Evolutionary conservation across 345 rosid genomes (phyloP).

Genomic region (Linum usitatissimum): DNA sequence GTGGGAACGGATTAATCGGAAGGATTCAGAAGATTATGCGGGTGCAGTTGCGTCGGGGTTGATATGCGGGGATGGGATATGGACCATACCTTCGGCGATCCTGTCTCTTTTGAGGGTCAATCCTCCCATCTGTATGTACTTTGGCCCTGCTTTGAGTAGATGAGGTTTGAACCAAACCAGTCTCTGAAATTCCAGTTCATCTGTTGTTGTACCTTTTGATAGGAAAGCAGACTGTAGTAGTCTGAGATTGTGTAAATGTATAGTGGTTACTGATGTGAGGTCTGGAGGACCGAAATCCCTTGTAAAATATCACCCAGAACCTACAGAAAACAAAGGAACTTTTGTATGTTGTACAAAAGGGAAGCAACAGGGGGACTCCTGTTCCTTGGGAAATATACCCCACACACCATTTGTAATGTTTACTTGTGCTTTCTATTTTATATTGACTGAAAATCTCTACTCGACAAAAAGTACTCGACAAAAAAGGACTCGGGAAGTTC

Average conservation of each 20-base stretch:
- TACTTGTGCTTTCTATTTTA: too few species aligned
- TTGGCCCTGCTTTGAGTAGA: constrained; percentile 44
- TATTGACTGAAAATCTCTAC: too few species aligned
- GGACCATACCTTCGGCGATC: constrained; percentile 83
- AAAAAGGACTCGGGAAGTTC: too few species aligned
- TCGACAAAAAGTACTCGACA: too few species aligned
- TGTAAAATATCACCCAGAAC: too few species aligned
- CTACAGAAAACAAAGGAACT: too few species aligned
- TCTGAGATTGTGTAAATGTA: not conserved
- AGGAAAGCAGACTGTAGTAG: not conserved
- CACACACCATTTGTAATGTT: too few species aligned
- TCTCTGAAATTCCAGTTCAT: not conserved
- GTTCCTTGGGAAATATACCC: too few species aligned
- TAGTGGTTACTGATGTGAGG: not conserved
- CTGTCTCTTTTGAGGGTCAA: constrained; percentile 73
- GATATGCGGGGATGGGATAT: constrained; percentile 85
- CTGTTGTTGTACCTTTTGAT: not conserved
- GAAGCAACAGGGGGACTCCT: too few species aligned
- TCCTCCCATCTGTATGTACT: constrained; percentile 93
- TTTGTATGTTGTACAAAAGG: too few species aligned
- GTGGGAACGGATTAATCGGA: constrained; percentile 59
- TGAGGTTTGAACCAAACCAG: constrained; percentile 16
- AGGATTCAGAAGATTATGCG: constrained; percentile 60
- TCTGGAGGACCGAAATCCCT: too few species aligned
- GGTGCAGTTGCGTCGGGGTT: constrained; percentile 89